These are phyloP conservation scores for Ophiocytium majus DNA, from an alignment of 352 stramenopile genomes.

Conservation along the genomic window DNA sequence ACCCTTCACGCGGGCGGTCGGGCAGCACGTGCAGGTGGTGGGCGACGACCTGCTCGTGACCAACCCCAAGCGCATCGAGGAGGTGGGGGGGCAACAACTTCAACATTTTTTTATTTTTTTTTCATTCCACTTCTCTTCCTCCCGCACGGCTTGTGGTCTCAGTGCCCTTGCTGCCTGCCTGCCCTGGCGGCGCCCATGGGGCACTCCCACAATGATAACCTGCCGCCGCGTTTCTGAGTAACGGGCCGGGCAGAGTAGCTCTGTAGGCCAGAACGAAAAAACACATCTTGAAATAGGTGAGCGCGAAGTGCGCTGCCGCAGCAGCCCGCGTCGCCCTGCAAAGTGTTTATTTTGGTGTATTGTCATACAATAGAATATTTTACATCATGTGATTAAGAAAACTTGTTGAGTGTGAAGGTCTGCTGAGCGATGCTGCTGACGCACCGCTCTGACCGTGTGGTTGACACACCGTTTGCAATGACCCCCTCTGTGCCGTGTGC, in stretches of 20 bases:
- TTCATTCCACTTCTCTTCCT: not conserved
- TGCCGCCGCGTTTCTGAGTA: not conserved
- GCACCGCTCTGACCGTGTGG: not conserved
- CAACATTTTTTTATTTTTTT: not conserved
- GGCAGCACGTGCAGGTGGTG: constrained; percentile 77
- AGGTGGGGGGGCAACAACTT: constrained; percentile 73
- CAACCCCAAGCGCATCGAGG: constrained; percentile 78
- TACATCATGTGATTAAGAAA: not conserved
- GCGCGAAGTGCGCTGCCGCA: not conserved
- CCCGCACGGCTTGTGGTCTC: not conserved
- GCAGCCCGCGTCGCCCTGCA: not conserved
- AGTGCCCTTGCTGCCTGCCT: not conserved
- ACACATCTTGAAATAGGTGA: too few species aligned
- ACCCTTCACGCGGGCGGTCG: constrained; percentile 71
- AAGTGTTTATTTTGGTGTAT: not conserved
- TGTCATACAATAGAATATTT: not conserved
- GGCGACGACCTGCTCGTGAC: constrained; percentile 87
- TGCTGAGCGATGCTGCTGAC: not conserved
- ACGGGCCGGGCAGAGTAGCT: too few species aligned
- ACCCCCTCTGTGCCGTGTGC: not conserved
- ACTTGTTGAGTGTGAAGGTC: not conserved
- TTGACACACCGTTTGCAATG: not conserved
- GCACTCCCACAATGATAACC: not conserved
- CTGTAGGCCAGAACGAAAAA: too few species aligned
- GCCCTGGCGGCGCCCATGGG: not conserved